A percentile compares a stretch with the other conserved stretches of the same genome.
Evolutionary conservation across 768 basidiomycete genomes (phyloP).

Genomic region (Tricholomella constricta): DNA sequence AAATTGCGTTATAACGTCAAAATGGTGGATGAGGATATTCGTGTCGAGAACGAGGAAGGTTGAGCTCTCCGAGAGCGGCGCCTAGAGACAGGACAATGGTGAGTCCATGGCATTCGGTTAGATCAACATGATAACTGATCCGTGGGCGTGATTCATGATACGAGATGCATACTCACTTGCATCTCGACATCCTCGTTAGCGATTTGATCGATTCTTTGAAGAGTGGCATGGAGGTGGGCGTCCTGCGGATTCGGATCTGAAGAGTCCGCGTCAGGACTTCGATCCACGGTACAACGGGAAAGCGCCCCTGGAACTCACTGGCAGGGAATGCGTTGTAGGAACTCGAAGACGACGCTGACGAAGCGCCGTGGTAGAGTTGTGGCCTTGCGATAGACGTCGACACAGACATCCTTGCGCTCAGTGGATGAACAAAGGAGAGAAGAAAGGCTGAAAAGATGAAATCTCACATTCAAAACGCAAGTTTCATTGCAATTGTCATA

Average conservation of each 20-base stretch:
- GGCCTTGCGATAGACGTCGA: slow-evolving; percentile 2
- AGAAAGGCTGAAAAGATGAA: neutral
- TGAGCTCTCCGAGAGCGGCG: slow-evolving; percentile 40
- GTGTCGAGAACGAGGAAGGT: slow-evolving; percentile 73
- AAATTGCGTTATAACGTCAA: slow-evolving; percentile 65
- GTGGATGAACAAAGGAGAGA: neutral
- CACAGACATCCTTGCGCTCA: neutral
- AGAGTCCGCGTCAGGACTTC: neutral
- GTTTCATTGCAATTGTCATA: neutral
- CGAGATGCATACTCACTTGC: slow-evolving; percentile 51
- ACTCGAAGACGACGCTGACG: neutral
- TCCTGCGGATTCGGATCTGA: slow-evolving; percentile 18
- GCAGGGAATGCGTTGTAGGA: slow-evolving; percentile 9
- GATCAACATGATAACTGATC: slow-evolving; percentile 3
- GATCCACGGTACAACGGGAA: neutral
- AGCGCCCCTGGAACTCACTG: slow-evolving; percentile 8
- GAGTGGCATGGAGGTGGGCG: slow-evolving; percentile 40
- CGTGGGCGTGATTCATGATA: neutral
- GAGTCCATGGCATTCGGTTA: neutral
- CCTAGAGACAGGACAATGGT: slow-evolving; percentile 29
- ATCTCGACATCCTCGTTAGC: slow-evolving; percentile 74
- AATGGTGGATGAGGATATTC: slow-evolving; percentile 71
- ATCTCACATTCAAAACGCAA: neutral
- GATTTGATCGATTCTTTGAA: slow-evolving; percentile 53
- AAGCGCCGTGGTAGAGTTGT: slow-evolving; percentile 2